Evolutionary conservation across 2,329 filamentous ascomycete species (phyloP).

Genomic region (Tolypocladium ovalisporum): DNA sequence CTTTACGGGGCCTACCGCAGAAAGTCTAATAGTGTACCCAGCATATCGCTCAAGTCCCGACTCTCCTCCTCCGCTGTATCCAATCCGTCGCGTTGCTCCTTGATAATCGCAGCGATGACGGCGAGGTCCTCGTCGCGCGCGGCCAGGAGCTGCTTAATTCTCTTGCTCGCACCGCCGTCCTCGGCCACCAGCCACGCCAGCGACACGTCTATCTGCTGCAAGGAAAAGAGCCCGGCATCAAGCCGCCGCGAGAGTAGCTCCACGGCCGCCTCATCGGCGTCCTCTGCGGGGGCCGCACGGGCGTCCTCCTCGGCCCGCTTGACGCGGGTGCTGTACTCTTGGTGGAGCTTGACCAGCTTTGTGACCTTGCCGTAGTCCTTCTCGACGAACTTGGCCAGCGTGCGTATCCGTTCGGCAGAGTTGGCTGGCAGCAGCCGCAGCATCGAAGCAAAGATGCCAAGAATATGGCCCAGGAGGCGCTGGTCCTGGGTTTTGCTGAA

Average conservation of each 20-base stretch:
- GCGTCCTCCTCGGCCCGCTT: conserved; percentile 45
- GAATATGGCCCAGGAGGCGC: conserved; percentile 63
- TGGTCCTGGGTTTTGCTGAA: conserved; percentile 77
- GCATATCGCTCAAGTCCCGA: conserved; percentile 46
- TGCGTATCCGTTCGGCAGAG: conserved; percentile 67
- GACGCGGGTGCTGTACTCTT: conserved; percentile 55
- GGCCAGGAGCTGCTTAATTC: conserved; percentile 51
- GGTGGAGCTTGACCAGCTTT: conserved; percentile 60
- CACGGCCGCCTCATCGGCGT: conserved; percentile 44
- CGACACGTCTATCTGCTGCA: conserved; percentile 76
- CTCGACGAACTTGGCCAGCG: conserved; percentile 90
- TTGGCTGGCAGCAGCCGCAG: conserved; percentile 69
- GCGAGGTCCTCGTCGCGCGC: conserved; percentile 56
- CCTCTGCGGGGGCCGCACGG: conserved; percentile 9
- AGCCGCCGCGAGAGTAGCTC: conserved; percentile 67
- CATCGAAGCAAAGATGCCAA: conserved; percentile 76
- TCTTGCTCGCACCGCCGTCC: conserved; percentile 62
- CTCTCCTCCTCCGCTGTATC: conserved; percentile 48
- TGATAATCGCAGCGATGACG: conserved; percentile 55
- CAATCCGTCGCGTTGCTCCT: conserved; percentile 43
- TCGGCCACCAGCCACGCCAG: conserved; percentile 89
- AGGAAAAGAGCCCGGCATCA: conserved; percentile 72
- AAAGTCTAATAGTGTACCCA: conserved; percentile 40
- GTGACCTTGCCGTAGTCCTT: conserved; percentile 81
- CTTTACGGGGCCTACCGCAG: conserved; percentile 20